phyloP scores from a whole-genome alignment of 129 eudicot species.

The Flaveria sonorensis region DNA sequence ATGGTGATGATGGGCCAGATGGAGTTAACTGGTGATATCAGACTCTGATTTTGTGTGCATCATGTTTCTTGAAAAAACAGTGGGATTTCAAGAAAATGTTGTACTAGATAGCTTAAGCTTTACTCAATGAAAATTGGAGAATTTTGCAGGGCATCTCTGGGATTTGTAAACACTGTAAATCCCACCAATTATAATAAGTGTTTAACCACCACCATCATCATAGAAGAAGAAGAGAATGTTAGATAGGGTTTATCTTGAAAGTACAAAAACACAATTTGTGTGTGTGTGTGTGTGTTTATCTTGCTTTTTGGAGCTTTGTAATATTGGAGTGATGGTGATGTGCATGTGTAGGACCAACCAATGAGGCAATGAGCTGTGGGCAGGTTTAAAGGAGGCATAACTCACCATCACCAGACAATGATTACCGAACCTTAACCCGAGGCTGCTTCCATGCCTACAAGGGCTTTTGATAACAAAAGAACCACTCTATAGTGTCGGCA shows the following conservation, averaged over 20 bases:
- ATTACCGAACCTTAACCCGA: conserved; percentile 38
- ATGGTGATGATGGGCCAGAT: conserved; percentile 63
- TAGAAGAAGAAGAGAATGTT: too few species aligned
- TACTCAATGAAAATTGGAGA: not conserved
- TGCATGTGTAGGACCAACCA: conserved; percentile 41
- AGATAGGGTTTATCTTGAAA: too few species aligned
- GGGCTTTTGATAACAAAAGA: conserved; percentile 21
- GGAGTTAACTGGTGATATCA: conserved; percentile 93
- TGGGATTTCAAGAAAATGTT: conserved; percentile 2
- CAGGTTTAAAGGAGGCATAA: conserved; percentile 29
- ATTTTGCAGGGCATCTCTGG: not conserved
- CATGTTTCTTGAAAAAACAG: conserved; percentile 35
- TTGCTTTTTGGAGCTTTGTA: not conserved
- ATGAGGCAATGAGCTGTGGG: conserved; percentile 39
- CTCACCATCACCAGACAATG: conserved; percentile 38
- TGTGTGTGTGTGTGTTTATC: conserved; percentile 3
- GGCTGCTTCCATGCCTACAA: conserved; percentile 45
- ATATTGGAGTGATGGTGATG: conserved; percentile 17
- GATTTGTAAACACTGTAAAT: too few species aligned
- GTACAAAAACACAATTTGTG: not conserved
- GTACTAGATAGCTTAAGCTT: conserved; percentile 20
- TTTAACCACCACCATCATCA: too few species aligned
- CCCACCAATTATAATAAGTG: too few species aligned
- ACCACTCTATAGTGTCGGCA: conserved; percentile 56
- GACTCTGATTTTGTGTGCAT: conserved; percentile 88